A percentile compares a stretch with the other conserved stretches of the same genome.
phyloP scores from a whole-genome alignment of 441 rosid genomes.

The Geranium incanum region DNA sequence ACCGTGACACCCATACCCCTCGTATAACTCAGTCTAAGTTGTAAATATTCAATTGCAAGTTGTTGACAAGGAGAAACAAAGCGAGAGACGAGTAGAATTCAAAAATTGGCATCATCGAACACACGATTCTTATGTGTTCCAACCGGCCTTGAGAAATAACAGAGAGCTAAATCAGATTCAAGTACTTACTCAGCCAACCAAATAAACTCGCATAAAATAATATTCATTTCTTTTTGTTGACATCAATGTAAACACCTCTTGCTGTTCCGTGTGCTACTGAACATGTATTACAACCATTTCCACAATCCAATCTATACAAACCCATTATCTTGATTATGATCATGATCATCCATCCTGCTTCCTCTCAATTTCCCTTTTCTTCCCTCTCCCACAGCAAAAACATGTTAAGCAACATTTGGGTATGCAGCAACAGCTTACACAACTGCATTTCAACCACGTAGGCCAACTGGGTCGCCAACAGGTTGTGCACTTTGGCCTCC shows the following conservation, averaged over 20 bases:
- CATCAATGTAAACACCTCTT: conserved; percentile 12
- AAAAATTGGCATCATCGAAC: too few relatives aligned
- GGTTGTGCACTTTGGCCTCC: conserved; percentile 27
- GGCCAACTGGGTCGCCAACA: not conserved
- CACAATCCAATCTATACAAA: conserved; percentile 31
- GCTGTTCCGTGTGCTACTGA: conserved; percentile 26
- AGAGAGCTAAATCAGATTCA: too few relatives aligned
- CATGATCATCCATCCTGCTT: conserved; percentile 31
- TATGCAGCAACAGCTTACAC: conserved; percentile 25
- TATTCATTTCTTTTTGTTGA: too few relatives aligned
- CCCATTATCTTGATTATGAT: not conserved
- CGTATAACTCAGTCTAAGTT: too few relatives aligned
- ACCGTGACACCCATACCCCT: too few relatives aligned
- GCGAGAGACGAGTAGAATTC: too few relatives aligned
- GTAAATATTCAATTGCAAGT: too few relatives aligned
- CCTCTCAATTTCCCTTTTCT: conserved; percentile 18
- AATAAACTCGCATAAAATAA: too few relatives aligned
- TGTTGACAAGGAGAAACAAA: too few relatives aligned
- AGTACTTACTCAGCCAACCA: too few relatives aligned
- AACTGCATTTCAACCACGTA: conserved; percentile 23
- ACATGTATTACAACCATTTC: conserved; percentile 17
- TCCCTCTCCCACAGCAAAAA: conserved; percentile 25
- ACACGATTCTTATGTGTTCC: too few relatives aligned
- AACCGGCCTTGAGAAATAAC: too few relatives aligned
- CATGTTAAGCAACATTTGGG: conserved; percentile 39